Conservation (phyloP, 2,329 filamentous ascomycete species). For the Botrytis elliptica region DNA sequence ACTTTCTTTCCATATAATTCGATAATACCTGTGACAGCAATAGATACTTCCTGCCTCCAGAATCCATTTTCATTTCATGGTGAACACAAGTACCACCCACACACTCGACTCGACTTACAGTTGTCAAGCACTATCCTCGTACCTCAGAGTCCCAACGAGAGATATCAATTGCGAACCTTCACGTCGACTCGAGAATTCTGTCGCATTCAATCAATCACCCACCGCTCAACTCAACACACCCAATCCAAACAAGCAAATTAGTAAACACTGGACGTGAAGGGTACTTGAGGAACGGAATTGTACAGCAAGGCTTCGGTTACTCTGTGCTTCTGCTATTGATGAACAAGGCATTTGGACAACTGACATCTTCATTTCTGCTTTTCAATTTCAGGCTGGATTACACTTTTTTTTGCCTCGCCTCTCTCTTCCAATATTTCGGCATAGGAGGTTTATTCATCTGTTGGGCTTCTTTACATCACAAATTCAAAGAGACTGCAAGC, state of each 20-base stretch:
- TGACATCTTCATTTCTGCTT: slow-evolving; percentile 17
- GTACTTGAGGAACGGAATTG: slow-evolving; percentile 13
- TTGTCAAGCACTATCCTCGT: not conserved
- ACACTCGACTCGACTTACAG: not conserved
- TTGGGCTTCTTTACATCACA: slow-evolving; percentile 26
- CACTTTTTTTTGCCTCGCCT: slow-evolving; percentile 13
- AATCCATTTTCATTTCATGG: not conserved
- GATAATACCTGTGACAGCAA: not conserved
- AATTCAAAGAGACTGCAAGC: slow-evolving; percentile 49
- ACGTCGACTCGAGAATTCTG: not conserved
- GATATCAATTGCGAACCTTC: slow-evolving; percentile 5
- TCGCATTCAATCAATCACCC: slow-evolving; percentile 2
- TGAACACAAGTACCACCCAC: slow-evolving; percentile 2
- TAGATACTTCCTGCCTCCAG: not conserved
- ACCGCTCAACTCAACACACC: not conserved
- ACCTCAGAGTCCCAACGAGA: not conserved
- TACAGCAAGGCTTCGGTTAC: slow-evolving; percentile 11
- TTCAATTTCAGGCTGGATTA: slow-evolving; percentile 20
- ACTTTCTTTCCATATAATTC: not conserved
- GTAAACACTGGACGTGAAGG: not conserved
- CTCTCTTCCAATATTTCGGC: slow-evolving; percentile 20
- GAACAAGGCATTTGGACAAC: slow-evolving; percentile 19
- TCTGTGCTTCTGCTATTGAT: slow-evolving; percentile 17
- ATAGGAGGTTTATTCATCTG: slow-evolving; percentile 18
- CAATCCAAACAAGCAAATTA: not conserved